phyloP scores from a whole-genome alignment of 306 rosid species.

The Trifolium dubium region DNA sequence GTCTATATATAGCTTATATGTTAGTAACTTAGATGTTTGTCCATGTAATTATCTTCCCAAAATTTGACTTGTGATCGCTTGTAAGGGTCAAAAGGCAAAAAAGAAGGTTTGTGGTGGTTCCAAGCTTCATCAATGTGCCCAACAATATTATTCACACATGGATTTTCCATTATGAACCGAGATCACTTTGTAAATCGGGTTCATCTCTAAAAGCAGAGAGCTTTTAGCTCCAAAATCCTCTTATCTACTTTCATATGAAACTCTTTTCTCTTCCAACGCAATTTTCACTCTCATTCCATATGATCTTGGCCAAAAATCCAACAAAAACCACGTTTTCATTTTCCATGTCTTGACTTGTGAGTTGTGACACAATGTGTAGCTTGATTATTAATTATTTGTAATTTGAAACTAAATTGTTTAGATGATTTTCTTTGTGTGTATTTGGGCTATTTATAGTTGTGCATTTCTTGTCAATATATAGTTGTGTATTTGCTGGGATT shows the following conservation, averaged over 20 bases:
- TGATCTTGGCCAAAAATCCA: conserved; percentile 68
- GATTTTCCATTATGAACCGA: conserved; percentile 56
- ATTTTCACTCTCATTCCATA: conserved; percentile 66
- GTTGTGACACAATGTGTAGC: background rate
- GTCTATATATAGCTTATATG: background rate
- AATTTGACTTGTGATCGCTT: conserved; percentile 54
- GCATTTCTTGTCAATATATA: conserved; percentile 26
- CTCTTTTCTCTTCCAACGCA: conserved; percentile 59
- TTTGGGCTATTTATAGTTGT: conserved; percentile 47
- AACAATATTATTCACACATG: conserved; percentile 50
- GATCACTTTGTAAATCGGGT: conserved; percentile 58
- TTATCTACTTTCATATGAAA: conserved; percentile 55
- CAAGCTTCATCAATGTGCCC: conserved; percentile 55
- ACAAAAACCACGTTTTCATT: conserved; percentile 46
- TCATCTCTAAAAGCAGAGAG: conserved; percentile 56
- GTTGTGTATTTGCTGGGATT: too few species aligned
- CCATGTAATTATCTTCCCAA: conserved; percentile 53
- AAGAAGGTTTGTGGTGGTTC: conserved; percentile 44
- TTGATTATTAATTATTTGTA: conserved; percentile 19
- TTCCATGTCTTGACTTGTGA: conserved; percentile 39
- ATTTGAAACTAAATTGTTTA: conserved; percentile 10
- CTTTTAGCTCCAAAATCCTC: conserved; percentile 56
- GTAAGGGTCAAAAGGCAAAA: conserved; percentile 48
- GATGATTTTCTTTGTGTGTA: conserved; percentile 3
- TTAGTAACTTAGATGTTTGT: conserved; percentile 52